Percentiles rank a stretch among this genome's conserved stretches.
Conservation (phyloP, 192 early-diverging fungal species). For the Dissophora ornata region DNA sequence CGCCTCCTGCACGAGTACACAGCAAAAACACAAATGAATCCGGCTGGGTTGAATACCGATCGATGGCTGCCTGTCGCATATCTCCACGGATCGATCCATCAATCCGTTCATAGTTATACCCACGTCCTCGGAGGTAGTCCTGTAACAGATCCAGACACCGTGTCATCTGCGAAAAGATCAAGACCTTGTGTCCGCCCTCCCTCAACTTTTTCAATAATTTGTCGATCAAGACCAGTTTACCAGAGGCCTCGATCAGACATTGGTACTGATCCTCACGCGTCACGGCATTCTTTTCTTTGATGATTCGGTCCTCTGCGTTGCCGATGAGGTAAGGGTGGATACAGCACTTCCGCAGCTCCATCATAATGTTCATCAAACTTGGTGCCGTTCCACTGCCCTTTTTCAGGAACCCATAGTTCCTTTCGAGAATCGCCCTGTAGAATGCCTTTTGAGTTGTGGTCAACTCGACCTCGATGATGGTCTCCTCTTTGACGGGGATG, state of each 20-base stretch:
- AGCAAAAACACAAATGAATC: conserved; percentile 89
- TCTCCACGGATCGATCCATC: conserved; percentile 85
- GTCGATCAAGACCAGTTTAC: conserved; percentile 87
- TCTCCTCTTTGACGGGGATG: conserved; percentile 91
- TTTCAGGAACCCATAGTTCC: conserved; percentile 84
- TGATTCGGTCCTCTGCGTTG: conserved; percentile 84
- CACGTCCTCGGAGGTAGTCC: conserved; percentile 80
- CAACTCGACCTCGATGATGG: conserved; percentile 89
- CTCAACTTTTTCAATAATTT: conserved; percentile 80
- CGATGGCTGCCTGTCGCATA: conserved; percentile 85
- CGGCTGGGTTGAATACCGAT: conserved; percentile 80
- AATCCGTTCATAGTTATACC: conserved; percentile 82
- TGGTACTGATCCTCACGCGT: conserved; percentile 71
- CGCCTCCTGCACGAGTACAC: conserved; percentile 88
- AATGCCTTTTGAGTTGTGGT: conserved; percentile 87
- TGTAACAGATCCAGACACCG: conserved; percentile 82
- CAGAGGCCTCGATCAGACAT: conserved; percentile 80
- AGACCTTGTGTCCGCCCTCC: conserved; percentile 82
- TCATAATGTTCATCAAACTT: conserved; percentile 87
- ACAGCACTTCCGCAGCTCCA: conserved; percentile 91
- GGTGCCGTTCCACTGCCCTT: conserved; percentile 78
- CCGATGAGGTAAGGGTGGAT: conserved; percentile 85
- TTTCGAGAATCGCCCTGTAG: conserved; percentile 86
- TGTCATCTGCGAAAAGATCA: conserved; percentile 93
- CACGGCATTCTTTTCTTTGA: conserved; percentile 69